Evolutionary conservation across 2,329 filamentous ascomycete genomes (phyloP), one percentile per base, ranked within the genome.

Genomic region (Stachybotrys elegans): DNA sequence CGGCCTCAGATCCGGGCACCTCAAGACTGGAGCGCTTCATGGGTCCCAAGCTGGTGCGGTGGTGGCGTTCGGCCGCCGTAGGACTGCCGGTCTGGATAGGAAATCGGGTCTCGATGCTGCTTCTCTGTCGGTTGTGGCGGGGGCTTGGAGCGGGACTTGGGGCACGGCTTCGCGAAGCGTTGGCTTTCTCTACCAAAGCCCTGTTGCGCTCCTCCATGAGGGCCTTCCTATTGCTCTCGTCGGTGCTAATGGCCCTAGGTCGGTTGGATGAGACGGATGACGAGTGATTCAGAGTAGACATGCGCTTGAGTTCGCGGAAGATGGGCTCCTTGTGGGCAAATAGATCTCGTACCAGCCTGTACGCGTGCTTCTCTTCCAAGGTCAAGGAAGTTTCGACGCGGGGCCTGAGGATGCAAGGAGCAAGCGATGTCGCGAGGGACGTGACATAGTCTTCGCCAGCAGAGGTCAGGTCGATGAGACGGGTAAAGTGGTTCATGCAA

Each of bases 401-500:
- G 7, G 93, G 93, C 21, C 93, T 84, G 37, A 98, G 76, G 52
- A 98, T 82, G 62, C 90, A 96, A 5, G 90, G 86, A 1, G 90
- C 86, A 36, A 98, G 73, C 6, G 75, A 71, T 21, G 82, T 81
- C 3, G 90, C 87, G 31, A 98, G 78, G 29, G 83, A 72, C 12
- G 83, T 63, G 45, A 95, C 70, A 60, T 95, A 98, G 35, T 81
- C 71, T 61, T 98, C 93, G 54, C 95, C 92, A 23, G 93, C 93
- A 13, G 92, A 97, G 3, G 93, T 98, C 50, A 98, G 76, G 64
- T 98, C 93, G 60, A 98, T 94, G 48, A 98, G 75, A 48, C 93
- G 87, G 31, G 92, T 96, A 64, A 98, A 97, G 68, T 98, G 93
- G 53, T 95, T 97, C 76, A 94, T 95, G 61, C 95, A 87, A 32